A percentile compares a stretch with the other conserved stretches of the same genome.
phyloP scores from a whole-genome alignment of 1,284 basidiomycete genomes.

The Cryptococcus sp. region DNA sequence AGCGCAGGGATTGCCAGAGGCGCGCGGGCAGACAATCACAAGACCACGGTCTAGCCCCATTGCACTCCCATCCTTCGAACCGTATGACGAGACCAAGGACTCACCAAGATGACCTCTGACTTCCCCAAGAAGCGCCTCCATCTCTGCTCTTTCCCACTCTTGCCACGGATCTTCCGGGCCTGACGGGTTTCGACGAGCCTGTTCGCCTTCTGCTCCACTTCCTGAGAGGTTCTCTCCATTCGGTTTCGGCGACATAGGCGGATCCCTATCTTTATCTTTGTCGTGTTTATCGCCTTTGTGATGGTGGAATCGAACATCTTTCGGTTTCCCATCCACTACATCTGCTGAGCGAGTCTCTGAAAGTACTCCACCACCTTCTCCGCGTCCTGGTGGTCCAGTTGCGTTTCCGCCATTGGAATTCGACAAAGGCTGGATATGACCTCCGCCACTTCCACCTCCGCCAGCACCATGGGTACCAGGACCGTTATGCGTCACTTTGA shows the following conservation, averaged over 20 bases:
- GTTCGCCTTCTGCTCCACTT: constrained; percentile 3
- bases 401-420: neutral
- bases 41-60: too few species aligned
- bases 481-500: constrained; percentile 41
- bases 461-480: constrained; percentile 53
- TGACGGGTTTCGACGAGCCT: constrained; percentile 36
- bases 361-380: neutral
- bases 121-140: constrained; percentile 77
- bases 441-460: constrained; percentile 53
- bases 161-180: constrained; percentile 70
- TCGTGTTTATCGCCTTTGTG: neutral
- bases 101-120: constrained; percentile 80
- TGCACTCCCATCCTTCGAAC: too few species aligned
- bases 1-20: too few species aligned
- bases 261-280: neutral
- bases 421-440: constrained; percentile 29
- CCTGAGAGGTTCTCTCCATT: neutral
- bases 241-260: neutral
- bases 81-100: constrained; percentile 24
- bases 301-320: constrained; percentile 1
- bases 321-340: constrained; percentile 28
- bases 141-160: constrained; percentile 78
- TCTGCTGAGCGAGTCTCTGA: constrained; percentile 15
- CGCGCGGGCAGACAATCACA: too few species aligned
- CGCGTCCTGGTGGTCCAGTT: neutral